phyloP scores from a whole-genome alignment of 768 basidiomycete genomes.

The Steccherinum ochraceum region DNA sequence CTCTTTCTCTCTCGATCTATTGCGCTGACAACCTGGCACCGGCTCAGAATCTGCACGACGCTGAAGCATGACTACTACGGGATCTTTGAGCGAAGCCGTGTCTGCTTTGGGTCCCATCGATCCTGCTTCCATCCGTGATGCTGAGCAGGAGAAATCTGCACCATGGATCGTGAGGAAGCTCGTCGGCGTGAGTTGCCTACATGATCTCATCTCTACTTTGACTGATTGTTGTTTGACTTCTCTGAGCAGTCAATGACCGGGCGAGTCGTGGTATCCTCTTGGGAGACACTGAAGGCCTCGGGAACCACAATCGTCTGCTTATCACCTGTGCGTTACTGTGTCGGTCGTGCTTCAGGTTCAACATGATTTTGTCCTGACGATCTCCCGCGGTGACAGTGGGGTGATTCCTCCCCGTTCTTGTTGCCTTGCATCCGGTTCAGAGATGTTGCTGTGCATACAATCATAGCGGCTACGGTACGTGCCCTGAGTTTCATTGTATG shows the following conservation, averaged over 20 bases:
- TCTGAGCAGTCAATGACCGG: slow-evolving; percentile 62
- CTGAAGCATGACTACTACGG: no score
- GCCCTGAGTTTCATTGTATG: no score
- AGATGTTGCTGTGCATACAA: slow-evolving; percentile 54
- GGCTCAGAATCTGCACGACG: no score
- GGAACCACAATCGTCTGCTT: slow-evolving; percentile 55
- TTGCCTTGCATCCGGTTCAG: slow-evolving; percentile 61
- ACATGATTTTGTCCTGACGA: slow-evolving; percentile 1
- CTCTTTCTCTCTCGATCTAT: no score
- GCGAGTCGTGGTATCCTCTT: slow-evolving; percentile 57
- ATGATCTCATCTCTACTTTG: no score
- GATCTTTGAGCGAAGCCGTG: slow-evolving; percentile 6
- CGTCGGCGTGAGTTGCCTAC: slow-evolving; percentile 44
- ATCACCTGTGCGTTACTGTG: slow-evolving; percentile 47
- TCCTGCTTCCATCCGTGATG: slow-evolving; percentile 34
- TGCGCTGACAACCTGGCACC: no score
- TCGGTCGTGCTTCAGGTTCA: background rate
- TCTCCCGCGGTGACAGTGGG: slow-evolving; percentile 37
- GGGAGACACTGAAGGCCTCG: slow-evolving; percentile 54
- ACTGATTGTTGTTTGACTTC: no score
- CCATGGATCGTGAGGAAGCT: slow-evolving; percentile 63
- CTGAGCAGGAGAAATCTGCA: slow-evolving; percentile 48
- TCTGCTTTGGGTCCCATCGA: slow-evolving; percentile 45
- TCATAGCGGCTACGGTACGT: slow-evolving; percentile 55
- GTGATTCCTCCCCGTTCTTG: slow-evolving; percentile 55